phyloP scores from a whole-genome alignment of 495 filamentous ascomycete species.

The Penicillium paradoxum region DNA sequence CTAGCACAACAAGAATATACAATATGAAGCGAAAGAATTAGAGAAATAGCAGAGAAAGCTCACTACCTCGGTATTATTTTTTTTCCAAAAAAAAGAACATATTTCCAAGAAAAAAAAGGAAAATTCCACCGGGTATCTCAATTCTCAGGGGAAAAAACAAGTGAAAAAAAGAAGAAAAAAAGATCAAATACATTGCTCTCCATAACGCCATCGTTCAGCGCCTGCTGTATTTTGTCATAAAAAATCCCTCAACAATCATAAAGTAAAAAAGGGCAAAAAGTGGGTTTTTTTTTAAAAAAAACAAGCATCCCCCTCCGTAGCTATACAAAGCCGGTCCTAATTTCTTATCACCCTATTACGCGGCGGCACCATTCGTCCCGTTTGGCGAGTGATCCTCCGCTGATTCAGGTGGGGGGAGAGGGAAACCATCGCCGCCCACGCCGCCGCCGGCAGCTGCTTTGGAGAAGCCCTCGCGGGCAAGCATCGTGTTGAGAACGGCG shows the following conservation, averaged over 20 bases:
- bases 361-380: neutral
- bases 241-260: neutral
- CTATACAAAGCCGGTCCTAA: neutral
- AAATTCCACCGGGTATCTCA: slow-evolving; percentile 21
- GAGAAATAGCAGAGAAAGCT: too few species aligned
- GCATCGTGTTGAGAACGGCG: slow-evolving; percentile 80
- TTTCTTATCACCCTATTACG: neutral
- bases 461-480: slow-evolving; percentile 74
- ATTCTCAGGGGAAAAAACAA: slow-evolving; percentile 8
- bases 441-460: slow-evolving; percentile 37
- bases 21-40: too few species aligned
- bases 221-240: slow-evolving; percentile 14
- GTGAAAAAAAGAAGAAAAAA: neutral
- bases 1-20: too few species aligned
- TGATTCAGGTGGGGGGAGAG: slow-evolving; percentile 34
- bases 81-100: neutral
- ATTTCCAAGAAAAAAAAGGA: slow-evolving; percentile 2
- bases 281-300: too few species aligned
- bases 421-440: slow-evolving; percentile 40
- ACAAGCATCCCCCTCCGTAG: neutral
- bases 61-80: too few species aligned
- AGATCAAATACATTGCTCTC: slow-evolving; percentile 16
- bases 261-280: neutral
- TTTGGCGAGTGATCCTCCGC: slow-evolving; percentile 24
- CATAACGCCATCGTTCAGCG: slow-evolving; percentile 26